Evolutionary conservation across 2,329 filamentous ascomycete genomes (phyloP).

Genomic region (Pseudocercospora ulei): DNA sequence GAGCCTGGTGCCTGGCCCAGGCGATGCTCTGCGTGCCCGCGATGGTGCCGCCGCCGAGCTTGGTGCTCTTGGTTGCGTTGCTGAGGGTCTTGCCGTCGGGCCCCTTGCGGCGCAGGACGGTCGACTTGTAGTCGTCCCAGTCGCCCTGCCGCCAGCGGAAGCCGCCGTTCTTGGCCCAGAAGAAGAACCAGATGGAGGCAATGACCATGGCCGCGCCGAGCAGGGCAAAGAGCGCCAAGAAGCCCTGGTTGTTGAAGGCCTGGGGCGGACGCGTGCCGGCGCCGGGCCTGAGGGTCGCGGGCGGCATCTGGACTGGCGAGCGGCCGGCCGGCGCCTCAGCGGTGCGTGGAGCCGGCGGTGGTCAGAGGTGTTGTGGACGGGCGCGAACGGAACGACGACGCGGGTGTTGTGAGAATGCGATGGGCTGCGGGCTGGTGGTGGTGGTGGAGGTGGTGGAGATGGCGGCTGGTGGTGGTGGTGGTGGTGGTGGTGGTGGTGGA

Average conservation of each 20-base stretch:
- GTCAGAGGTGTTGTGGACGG: neutral
- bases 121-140: conserved; percentile 98
- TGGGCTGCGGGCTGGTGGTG: conserved; percentile 11
- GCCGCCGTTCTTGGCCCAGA: conserved; percentile 92
- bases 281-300: conserved; percentile 28
- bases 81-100: conserved; percentile 79
- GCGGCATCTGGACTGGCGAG: conserved; percentile 22
- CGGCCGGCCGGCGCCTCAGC: conserved; percentile 31
- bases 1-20: conserved; percentile 34
- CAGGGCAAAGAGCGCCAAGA: conserved; percentile 78
- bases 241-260: conserved; percentile 46
- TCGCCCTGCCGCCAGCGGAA: conserved; percentile 77
- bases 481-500: conserved; percentile 8
- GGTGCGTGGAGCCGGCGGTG: conserved; percentile 1
- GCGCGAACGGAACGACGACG: neutral
- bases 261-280: conserved; percentile 34
- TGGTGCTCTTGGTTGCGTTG: conserved; percentile 70
- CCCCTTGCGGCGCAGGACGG: conserved; percentile 76
- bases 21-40: conserved; percentile 52
- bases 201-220: conserved; percentile 68
- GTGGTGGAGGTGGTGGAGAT: neutral
- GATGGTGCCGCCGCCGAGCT: conserved; percentile 73
- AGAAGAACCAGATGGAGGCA: conserved; percentile 90
- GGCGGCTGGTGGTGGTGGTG: conserved; percentile 5
- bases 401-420: neutral